phyloP scores from a whole-genome alignment of 768 basidiomycete genomes.

The Lactarius deliciosus region DNA sequence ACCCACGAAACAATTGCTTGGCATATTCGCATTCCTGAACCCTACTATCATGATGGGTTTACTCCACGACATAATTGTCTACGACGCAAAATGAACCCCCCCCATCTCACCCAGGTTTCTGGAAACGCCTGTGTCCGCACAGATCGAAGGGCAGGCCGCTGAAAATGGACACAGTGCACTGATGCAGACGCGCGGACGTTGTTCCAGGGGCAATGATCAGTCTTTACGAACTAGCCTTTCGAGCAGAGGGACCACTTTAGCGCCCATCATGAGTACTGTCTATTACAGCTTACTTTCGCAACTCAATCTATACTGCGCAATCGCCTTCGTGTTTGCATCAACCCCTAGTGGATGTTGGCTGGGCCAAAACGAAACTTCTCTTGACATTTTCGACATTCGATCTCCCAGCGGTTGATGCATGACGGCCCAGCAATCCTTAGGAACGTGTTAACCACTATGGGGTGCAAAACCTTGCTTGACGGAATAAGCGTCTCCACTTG shows the following conservation, averaged over 20 bases:
- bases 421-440: neutral
- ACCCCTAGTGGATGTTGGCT: neutral
- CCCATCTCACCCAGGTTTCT: neutral
- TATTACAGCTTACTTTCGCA: neutral
- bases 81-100: neutral
- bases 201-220: neutral
- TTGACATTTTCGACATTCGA: neutral
- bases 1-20: neutral
- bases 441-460: constrained; percentile 5
- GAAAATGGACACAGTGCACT: neutral
- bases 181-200: neutral
- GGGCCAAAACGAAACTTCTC: neutral
- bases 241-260: neutral
- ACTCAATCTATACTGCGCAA: neutral
- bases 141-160: neutral
- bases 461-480: neutral
- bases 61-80: neutral
- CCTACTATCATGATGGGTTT: neutral
- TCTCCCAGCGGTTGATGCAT: neutral
- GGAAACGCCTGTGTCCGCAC: neutral
- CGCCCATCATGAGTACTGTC: no score
- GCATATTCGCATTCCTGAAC: neutral
- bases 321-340: neutral
- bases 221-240: neutral
- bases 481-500: neutral